These are phyloP conservation scores for Trichoderma pleuroti DNA, from an alignment of 2,329 filamentous ascomycete genomes.

Conservation along the genomic window DNA sequence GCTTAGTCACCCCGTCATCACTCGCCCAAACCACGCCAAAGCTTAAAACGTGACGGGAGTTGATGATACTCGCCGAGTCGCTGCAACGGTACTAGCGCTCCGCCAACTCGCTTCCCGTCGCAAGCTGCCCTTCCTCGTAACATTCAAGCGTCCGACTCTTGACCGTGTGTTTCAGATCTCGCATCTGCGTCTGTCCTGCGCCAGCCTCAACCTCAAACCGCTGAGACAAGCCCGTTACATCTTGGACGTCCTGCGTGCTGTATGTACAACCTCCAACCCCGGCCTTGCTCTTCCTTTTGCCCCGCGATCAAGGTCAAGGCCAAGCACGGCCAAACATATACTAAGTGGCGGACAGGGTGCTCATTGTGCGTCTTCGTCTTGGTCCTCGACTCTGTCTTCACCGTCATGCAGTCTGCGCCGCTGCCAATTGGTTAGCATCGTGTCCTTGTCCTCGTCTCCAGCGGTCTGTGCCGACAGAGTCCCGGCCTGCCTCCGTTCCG, in stretches of 20 bases:
- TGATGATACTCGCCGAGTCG: background rate
- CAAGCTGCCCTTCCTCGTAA: constrained; percentile 1
- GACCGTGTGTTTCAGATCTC: background rate
- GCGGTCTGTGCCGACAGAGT: background rate
- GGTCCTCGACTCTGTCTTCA: background rate
- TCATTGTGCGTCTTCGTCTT: background rate
- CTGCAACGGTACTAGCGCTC: constrained; percentile 6
- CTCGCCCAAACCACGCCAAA: background rate
- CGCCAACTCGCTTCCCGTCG: constrained; percentile 7
- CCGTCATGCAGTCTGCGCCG: background rate
- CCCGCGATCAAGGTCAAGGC: background rate
- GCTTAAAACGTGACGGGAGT: background rate
- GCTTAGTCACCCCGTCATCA: background rate
- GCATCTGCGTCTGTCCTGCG: background rate
- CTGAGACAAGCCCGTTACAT: background rate
- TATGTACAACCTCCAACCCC: background rate
- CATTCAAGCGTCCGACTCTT: background rate
- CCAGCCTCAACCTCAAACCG: background rate
- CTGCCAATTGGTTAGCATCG: constrained; percentile 5
- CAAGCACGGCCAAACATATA: background rate
- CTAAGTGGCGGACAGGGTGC: background rate
- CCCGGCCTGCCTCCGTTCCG: background rate
- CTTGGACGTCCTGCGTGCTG: background rate
- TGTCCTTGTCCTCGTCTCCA: background rate
- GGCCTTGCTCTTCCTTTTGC: constrained; percentile 2